Evolutionary conservation across 2,329 filamentous ascomycete genomes (phyloP), one percentile per base, ranked within the genome.

Genomic region (Cercospora canescens): DNA sequence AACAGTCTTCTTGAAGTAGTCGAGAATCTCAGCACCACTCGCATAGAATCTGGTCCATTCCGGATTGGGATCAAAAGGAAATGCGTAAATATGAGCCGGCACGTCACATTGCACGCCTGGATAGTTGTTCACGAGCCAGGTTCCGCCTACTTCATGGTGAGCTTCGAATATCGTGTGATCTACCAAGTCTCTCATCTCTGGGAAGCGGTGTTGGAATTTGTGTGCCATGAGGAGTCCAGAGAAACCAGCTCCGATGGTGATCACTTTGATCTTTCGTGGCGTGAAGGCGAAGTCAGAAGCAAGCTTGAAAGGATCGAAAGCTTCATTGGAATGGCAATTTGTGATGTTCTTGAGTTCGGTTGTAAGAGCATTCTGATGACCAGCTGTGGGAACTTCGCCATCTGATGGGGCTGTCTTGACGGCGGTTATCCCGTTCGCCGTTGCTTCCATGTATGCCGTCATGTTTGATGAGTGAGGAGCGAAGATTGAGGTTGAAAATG

Each of bases 1-100:
- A 2, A 76, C 78, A 5, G 73, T 75, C 2, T 69, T 63, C 55
- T 79, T 74, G 71, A 80, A 77, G 61, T 82, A 81, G 1, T 77
- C 74, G 6, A 74, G 70, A 16, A 82, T 81, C 67, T 81, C 80
- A 1, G 72, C 66, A 1, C 79, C 79, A 21, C 71, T 71, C 6
- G 78, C 76, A 57, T 80, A 81, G n/a, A 80, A 78, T 6, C 60
- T 45, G 6, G 60, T 50, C 60, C 64, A 66, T 11, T 63, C 41
- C n/a, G 64, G 64, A 30, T 68, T 66, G 4, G 64, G 54, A 59
- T 59, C 64, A 35, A 66, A 66, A 6, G 64, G 58, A 2, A 66
- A 66, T 1, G 48, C 45, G 34, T 66, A 66, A 21, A 63, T 57
- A 37, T 67, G 37, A 8, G 55, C 41, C 1, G 60, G 60, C 6